Evolutionary conservation across 177 flowering plant genomes (phyloP).

Genomic region (Vitis hybrid): DNA sequence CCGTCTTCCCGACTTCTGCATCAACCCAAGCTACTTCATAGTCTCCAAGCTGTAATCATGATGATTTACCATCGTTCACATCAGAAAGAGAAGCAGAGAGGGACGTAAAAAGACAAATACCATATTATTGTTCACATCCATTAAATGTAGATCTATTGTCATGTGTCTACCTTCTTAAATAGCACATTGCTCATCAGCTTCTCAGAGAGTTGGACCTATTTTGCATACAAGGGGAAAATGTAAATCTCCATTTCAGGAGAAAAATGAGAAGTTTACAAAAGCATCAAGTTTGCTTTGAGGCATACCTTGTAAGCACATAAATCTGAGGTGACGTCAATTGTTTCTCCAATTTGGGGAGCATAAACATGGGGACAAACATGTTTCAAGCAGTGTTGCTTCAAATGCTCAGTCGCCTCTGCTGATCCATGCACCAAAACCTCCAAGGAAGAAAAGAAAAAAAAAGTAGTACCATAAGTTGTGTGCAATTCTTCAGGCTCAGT

Average conservation of each 20-base stretch:
- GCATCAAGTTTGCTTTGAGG: neutral
- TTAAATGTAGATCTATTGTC: neutral
- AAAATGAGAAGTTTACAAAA: neutral
- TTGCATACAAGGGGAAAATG: conserved; percentile 6
- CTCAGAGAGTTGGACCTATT: conserved; percentile 94
- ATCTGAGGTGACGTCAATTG: conserved; percentile 95
- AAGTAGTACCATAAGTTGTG: neutral
- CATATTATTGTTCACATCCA: neutral
- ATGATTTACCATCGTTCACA: too few species aligned
- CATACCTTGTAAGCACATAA: conserved; percentile 94
- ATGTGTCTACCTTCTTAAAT: conserved; percentile 72
- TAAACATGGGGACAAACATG: conserved; percentile 85
- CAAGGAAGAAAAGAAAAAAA: conserved; percentile 12
- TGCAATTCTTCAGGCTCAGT: neutral
- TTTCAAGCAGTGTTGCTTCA: conserved; percentile 88
- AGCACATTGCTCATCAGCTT: conserved; percentile 92
- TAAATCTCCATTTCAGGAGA: neutral
- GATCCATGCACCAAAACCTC: conserved; percentile 98
- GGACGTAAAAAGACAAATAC: neutral
- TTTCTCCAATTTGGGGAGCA: conserved; percentile 91
- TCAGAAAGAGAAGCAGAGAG: conserved; percentile 1
- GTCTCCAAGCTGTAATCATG: conserved; percentile 77
- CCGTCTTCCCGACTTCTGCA: conserved; percentile 85
- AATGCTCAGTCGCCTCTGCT: conserved; percentile 96
- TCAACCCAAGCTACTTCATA: conserved; percentile 96